Percentiles rank a stretch among this genome's conserved stretches.
phyloP scores from a whole-genome alignment of 1,284 basidiomycete genomes.

The Cronartium ribicola region DNA sequence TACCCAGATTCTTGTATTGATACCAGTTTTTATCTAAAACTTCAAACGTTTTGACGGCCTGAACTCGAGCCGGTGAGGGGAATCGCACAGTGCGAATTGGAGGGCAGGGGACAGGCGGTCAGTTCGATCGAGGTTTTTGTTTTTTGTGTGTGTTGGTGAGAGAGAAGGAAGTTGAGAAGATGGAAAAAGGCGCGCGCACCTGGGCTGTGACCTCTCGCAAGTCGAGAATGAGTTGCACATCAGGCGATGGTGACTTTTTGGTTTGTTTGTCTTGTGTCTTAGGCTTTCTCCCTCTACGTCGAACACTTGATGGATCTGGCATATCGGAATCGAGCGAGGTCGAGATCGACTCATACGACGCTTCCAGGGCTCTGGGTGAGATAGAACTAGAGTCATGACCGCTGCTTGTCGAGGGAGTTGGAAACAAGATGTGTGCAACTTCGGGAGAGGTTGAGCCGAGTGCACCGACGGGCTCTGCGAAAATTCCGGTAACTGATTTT shows the following conservation, averaged over 20 bases:
- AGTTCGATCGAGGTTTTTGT: not conserved
- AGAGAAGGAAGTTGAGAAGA: not conserved
- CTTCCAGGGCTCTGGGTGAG: not conserved
- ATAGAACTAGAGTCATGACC: not conserved
- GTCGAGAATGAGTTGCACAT: slow-evolving; percentile 20
- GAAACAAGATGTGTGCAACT: not conserved
- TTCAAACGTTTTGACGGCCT: slow-evolving; percentile 68
- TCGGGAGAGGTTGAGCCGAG: not conserved
- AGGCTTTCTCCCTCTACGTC: slow-evolving; percentile 7
- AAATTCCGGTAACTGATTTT: not conserved
- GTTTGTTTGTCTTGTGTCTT: slow-evolving; percentile 15
- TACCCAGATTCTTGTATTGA: slow-evolving; percentile 78
- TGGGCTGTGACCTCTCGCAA: slow-evolving; percentile 15
- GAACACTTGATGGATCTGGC: not conserved
- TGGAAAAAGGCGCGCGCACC: not conserved
- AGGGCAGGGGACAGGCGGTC: not conserved
- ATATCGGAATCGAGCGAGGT: not conserved
- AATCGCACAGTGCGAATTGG: not conserved
- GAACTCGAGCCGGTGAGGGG: not conserved
- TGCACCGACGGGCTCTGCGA: not conserved
- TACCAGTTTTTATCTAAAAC: slow-evolving; percentile 77
- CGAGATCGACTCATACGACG: not conserved
- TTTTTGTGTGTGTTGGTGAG: not conserved
- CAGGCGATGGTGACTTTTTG: not conserved
- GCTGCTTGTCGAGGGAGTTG: not conserved